Base-by-base conservation (phyloP, 805 yeast species). In the Jamesozyma piceae region DNA sequence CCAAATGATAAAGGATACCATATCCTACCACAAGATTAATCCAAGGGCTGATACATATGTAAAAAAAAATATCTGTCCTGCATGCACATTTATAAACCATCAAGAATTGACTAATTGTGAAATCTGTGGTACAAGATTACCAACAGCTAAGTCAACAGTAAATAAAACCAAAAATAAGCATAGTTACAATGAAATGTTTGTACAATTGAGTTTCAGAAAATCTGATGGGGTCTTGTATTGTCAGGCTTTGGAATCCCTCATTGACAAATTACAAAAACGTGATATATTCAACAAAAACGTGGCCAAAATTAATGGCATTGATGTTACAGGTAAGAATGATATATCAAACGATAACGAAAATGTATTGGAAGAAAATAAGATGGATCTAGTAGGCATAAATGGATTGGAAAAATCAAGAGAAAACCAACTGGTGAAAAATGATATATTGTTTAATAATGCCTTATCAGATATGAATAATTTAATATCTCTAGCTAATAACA, bases 21-120 rank as follows among this genome's bases (percentile, higher is more conserved):
- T 64, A 14, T 57, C 20, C 34, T 42, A 26, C 40, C 48, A 22
- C 10, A 28, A 6, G 14, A 4, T 4, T 22, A 18, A 8, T 24
- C 29, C 4, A 35, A n/a, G n/a, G 30, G 28, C 6, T 18, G n/a
- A 29, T 14, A 8, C 19, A 30, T 15, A 18, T 32, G 17, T 10
- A 10, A 28, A 33, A 9, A 13, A 18, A 21, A 60, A 61, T 30
- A 46, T 49, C 13, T 78, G 84, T 45, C 69, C 77, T 3, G 58
- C 67, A 11, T 85, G 95, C 51, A 85, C 97, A 0, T 90, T 88
- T 54, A 64, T 77, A 11, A 92, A 90, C 58, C 95, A 89, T 59
- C 83, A 88, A 0, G 76, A 84, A 2, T 67, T 90, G 69, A 62
- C 69, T 30, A 71, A 69, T 48, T 90, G 98, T 62, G 98, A 90